A percentile compares a stretch with the other conserved stretches of the same genome.
These are phyloP conservation scores for Rhinocladiella similis DNA, from an alignment of 2,329 filamentous ascomycete genomes.

Conservation along the genomic window DNA sequence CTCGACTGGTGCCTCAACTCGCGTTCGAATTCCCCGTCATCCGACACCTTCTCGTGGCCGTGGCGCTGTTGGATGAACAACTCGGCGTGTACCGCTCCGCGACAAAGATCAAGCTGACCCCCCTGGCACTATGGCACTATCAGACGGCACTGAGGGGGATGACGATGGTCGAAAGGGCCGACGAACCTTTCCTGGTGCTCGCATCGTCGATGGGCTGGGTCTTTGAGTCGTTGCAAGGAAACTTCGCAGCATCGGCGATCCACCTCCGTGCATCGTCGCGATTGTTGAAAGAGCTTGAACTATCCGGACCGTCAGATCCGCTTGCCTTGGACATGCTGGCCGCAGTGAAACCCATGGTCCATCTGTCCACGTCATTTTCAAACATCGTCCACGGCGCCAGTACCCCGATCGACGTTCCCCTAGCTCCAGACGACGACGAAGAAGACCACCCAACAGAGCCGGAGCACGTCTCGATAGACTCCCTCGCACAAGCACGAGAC, in stretches of 20 bases:
- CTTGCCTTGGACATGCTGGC: background rate
- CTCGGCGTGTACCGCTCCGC: conserved; percentile 10
- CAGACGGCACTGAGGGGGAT: conserved; percentile 6
- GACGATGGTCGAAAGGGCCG: background rate
- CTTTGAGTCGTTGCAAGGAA: conserved; percentile 5
- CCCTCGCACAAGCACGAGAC: no score
- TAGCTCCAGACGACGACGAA: no score
- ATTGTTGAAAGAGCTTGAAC: background rate
- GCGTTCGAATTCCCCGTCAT: conserved; percentile 6
- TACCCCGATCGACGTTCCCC: no score
- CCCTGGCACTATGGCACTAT: conserved; percentile 7
- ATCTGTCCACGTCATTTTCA: no score
- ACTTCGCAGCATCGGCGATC: background rate
- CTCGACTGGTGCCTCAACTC: conserved; percentile 4
- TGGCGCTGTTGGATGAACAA: conserved; percentile 6
- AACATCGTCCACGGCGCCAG: no score
- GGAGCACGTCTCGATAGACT: no score
- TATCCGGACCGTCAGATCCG: background rate
- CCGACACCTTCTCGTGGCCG: conserved; percentile 10
- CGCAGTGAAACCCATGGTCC: no score
- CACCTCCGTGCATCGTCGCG: background rate
- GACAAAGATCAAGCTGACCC: background rate
- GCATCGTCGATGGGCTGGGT: conserved; percentile 12
- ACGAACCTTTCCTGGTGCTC: conserved; percentile 1
- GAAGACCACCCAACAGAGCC: no score